A percentile compares a stretch with the other conserved stretches of the same genome.
Evolutionary conservation across 352 stramenopile genomes (phyloP).

Genomic region (Phytophthora colocasiae): DNA sequence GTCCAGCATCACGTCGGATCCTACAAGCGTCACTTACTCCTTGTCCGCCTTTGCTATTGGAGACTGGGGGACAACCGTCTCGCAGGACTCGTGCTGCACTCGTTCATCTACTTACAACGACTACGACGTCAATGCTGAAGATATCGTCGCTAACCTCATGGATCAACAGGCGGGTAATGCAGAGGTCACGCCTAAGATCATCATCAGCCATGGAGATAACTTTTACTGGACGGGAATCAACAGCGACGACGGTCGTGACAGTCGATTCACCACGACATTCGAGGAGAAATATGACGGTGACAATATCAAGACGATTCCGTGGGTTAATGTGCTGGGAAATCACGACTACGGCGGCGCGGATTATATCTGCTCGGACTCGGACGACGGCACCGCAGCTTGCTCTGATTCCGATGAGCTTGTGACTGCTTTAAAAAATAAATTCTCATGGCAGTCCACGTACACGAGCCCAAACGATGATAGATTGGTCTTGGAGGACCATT

Average conservation of each 20-base stretch:
- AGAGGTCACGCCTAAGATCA: slow-evolving; percentile 54
- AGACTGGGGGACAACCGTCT: slow-evolving; percentile 72
- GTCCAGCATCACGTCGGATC: slow-evolving; percentile 37
- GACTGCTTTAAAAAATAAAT: slow-evolving; percentile 45
- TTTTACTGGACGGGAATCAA: slow-evolving; percentile 74
- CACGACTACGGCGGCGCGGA: slow-evolving; percentile 67
- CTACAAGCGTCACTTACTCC: slow-evolving; percentile 44
- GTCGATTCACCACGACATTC: slow-evolving; percentile 59
- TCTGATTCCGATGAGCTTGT: slow-evolving; percentile 33
- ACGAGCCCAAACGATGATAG: slow-evolving; percentile 58
- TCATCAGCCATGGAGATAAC: slow-evolving; percentile 70
- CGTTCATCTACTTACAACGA: slow-evolving; percentile 57
- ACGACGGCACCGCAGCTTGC: slow-evolving; percentile 35
- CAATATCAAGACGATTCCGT: slow-evolving; percentile 56
- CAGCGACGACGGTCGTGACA: slow-evolving; percentile 43
- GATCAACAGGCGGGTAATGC: slow-evolving; percentile 49
- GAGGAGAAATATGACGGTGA: slow-evolving; percentile 48
- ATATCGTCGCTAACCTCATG: slow-evolving; percentile 65
- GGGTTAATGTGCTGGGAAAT: slow-evolving; percentile 71
- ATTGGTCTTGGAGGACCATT: slow-evolving; percentile 59
- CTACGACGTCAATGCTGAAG: slow-evolving; percentile 66
- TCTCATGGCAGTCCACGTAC: slow-evolving; percentile 51
- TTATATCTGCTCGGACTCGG: slow-evolving; percentile 53
- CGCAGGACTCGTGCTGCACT: slow-evolving; percentile 72
- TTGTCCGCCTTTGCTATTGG: slow-evolving; percentile 73